These are phyloP conservation scores for Lomentospora prolificans DNA, from an alignment of 2,329 filamentous ascomycete species.

Conservation along the genomic window DNA sequence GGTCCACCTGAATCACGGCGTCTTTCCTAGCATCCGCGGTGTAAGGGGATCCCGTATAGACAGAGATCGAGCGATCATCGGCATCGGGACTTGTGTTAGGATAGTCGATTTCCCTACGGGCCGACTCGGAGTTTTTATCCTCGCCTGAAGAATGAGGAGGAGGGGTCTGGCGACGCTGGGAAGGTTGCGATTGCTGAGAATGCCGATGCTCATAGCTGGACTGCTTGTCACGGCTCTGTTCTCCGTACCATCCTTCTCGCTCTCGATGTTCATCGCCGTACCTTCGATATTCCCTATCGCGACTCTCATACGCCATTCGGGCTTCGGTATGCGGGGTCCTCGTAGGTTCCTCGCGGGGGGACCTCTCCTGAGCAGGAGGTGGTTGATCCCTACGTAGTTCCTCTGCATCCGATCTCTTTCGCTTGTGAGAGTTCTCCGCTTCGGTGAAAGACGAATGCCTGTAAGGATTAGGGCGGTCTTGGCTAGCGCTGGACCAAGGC, in stretches of 20 bases:
- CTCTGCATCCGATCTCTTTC: slow-evolving; percentile 59
- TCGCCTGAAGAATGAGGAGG: slow-evolving; percentile 37
- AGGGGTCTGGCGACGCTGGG: slow-evolving; percentile 27
- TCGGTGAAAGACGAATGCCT: slow-evolving; percentile 28
- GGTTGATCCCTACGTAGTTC: slow-evolving; percentile 33
- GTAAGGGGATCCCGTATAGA: slow-evolving; percentile 30
- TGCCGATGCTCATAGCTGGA: slow-evolving; percentile 34
- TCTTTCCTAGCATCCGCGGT: slow-evolving; percentile 38
- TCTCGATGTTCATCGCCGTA: slow-evolving; percentile 11
- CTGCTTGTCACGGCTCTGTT: slow-evolving; percentile 37
- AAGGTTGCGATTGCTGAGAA: slow-evolving; percentile 4
- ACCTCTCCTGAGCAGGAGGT: slow-evolving; percentile 20
- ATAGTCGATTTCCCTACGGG: slow-evolving; percentile 37
- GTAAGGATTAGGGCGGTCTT: slow-evolving; percentile 32
- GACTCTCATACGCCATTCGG: slow-evolving; percentile 13
- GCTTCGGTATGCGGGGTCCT: slow-evolving; percentile 23
- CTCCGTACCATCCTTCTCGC: slow-evolving; percentile 39
- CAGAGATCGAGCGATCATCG: slow-evolving; percentile 34
- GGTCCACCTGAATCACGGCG: slow-evolving; percentile 44
- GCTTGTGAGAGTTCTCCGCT: slow-evolving; percentile 46
- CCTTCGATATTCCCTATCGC: background rate
- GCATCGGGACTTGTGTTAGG: slow-evolving; percentile 43
- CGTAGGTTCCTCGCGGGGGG: slow-evolving; percentile 21
- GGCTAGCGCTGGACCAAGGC: slow-evolving; percentile 28
- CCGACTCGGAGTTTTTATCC: slow-evolving; percentile 36